phyloP scores from a whole-genome alignment of 306 rosid genomes.

The Castanea sativa region DNA sequence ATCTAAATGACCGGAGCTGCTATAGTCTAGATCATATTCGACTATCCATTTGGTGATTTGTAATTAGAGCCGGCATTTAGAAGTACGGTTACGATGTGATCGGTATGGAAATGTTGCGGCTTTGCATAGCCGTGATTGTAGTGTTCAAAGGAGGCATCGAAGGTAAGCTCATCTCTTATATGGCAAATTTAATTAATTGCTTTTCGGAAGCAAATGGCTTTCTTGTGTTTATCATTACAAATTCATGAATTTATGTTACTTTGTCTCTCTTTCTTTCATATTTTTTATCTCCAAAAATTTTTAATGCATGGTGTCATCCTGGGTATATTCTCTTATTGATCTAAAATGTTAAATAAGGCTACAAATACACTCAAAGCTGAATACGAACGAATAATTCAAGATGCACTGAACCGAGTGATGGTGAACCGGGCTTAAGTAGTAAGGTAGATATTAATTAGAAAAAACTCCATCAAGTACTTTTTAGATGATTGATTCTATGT shows the following conservation, averaged over 20 bases:
- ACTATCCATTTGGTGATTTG: conserved; percentile 21
- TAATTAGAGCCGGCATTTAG: conserved; percentile 91
- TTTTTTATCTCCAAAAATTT: not conserved
- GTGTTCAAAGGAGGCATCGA: conserved; percentile 99
- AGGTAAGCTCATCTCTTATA: conserved; percentile 41
- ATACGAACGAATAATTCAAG: no score
- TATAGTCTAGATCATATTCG: conserved; percentile 30
- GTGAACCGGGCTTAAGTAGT: no score
- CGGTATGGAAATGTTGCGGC: conserved; percentile 96
- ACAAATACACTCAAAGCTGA: no score
- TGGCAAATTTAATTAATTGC: not conserved
- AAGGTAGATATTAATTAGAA: no score
- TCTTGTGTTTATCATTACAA: conserved; percentile 1
- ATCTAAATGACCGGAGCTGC: conserved; percentile 19
- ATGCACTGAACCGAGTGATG: no score
- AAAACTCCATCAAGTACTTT: no score
- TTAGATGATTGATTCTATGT: no score
- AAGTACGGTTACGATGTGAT: conserved; percentile 95
- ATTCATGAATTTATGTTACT: not conserved
- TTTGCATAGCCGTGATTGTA: conserved; percentile 99
- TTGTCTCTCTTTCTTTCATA: not conserved
- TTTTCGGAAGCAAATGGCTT: not conserved
- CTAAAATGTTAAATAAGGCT: no score
- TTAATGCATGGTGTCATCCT: not conserved
- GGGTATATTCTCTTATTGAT: conserved; percentile 16